Conservation (phyloP, 23 red algal species). For the Gracilariopsis chorda region DNA sequence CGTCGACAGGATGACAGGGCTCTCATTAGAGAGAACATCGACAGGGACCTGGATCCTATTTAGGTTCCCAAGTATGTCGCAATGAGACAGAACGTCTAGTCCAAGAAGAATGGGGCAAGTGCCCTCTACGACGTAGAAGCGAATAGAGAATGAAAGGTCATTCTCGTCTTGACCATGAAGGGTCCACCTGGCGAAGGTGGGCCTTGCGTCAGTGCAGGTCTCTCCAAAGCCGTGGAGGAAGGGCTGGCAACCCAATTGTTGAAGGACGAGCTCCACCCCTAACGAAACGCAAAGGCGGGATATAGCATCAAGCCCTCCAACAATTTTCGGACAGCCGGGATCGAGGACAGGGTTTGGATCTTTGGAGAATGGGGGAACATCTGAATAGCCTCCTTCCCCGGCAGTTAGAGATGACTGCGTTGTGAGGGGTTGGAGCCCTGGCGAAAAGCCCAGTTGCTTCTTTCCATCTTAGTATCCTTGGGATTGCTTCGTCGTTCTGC, state of each 20-base stretch:
- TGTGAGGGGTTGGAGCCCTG: slow-evolving; percentile 12
- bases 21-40: background rate
- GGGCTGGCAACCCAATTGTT: slow-evolving; percentile 3
- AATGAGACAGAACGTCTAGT: background rate
- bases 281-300: background rate
- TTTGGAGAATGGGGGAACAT: background rate
- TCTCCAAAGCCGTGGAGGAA: slow-evolving; percentile 19
- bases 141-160: background rate
- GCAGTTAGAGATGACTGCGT: background rate
- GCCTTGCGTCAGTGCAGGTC: background rate
- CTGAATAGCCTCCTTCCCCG: background rate
- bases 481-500: too few relatives aligned
- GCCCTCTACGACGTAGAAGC: background rate
- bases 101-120: background rate
- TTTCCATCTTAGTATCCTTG: too few relatives aligned
- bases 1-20: background rate
- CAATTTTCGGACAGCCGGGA: background rate
- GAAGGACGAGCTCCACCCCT: background rate
- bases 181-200: background rate
- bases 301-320: background rate
- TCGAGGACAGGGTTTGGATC: background rate
- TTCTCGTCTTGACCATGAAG: background rate
- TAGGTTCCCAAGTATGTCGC: background rate
- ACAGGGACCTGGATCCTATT: background rate
- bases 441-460: background rate